These are phyloP conservation scores for Aquilaria yunnanensis DNA, from an alignment of 345 rosid genomes.

Conservation along the genomic window DNA sequence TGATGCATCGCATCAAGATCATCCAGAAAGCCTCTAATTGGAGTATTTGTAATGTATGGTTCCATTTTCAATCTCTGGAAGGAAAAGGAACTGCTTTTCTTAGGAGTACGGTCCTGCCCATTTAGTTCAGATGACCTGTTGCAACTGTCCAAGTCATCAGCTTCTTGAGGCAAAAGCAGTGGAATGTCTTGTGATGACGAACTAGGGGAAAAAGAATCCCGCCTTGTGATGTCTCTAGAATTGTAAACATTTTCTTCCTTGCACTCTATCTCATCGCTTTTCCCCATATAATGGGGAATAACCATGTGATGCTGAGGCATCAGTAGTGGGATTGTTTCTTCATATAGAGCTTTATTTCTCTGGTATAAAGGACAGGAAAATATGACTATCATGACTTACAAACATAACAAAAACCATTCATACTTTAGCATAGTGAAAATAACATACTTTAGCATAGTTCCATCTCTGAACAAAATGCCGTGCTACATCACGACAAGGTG, in stretches of 20 bases:
- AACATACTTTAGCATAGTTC: constrained; percentile 66
- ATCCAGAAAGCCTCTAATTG: constrained; percentile 79
- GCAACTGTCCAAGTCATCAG: constrained; percentile 40
- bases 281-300: constrained; percentile 87
- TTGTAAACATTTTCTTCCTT: constrained; percentile 33
- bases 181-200: constrained; percentile 84
- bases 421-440: too few relatives aligned
- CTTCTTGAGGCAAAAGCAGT: constrained; percentile 74
- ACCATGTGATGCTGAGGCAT: constrained; percentile 98
- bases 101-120: constrained; percentile 22
- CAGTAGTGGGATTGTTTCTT: constrained; percentile 82
- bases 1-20: constrained; percentile 32
- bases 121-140: constrained; percentile 32
- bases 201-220: constrained; percentile 68
- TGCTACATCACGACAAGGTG: constrained; percentile 87
- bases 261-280: constrained; percentile 34
- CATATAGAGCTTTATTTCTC: constrained; percentile 87
- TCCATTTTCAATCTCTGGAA: constrained; percentile 52
- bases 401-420: constrained; percentile 1
- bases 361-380: constrained; percentile 20
- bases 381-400: background rate
- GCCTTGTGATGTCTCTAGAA: constrained; percentile 40
- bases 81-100: constrained; percentile 41
- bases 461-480: constrained; percentile 95
- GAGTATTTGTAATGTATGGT: constrained; percentile 41